Evolutionary conservation across 306 rosid genomes (phyloP).

Genomic region (Cucumis hystrix): DNA sequence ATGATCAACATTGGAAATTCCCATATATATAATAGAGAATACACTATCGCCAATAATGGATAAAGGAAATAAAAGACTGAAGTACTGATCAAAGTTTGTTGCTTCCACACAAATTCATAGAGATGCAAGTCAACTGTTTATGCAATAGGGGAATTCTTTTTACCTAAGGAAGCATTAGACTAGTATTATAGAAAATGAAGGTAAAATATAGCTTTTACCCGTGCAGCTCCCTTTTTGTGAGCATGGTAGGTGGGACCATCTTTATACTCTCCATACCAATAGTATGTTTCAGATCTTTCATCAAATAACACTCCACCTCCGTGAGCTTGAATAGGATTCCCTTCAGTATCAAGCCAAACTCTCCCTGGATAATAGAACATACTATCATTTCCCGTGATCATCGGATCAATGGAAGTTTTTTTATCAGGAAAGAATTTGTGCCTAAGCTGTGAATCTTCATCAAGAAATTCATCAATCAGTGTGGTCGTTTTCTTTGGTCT

Average conservation of each 20-base stretch:
- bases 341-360: slow-evolving; percentile 89
- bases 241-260: slow-evolving; percentile 86
- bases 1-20: neutral
- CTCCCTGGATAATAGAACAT: slow-evolving; percentile 69
- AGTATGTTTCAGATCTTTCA: slow-evolving; percentile 54
- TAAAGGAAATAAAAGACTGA: neutral
- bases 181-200: neutral
- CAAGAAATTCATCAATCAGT: slow-evolving; percentile 81
- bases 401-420: slow-evolving; percentile 50
- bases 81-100: neutral
- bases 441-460: slow-evolving; percentile 82
- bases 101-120: neutral
- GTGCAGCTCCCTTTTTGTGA: slow-evolving; percentile 77
- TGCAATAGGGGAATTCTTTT: neutral
- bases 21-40: neutral
- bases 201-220: slow-evolving; percentile 45
- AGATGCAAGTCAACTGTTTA: neutral
- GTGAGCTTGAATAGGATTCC: slow-evolving; percentile 91
- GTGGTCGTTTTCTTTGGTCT: slow-evolving; percentile 63
- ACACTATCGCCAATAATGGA: neutral
- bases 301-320: slow-evolving; percentile 88
- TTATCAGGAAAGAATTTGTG: slow-evolving; percentile 63
- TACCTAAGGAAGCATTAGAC: neutral
- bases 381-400: slow-evolving; percentile 38
- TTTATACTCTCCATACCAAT: slow-evolving; percentile 98